Evolutionary conservation across 2,329 filamentous ascomycete species (phyloP), one percentile per base, ranked within the genome.

Genomic region (Rhinocladiella similis): DNA sequence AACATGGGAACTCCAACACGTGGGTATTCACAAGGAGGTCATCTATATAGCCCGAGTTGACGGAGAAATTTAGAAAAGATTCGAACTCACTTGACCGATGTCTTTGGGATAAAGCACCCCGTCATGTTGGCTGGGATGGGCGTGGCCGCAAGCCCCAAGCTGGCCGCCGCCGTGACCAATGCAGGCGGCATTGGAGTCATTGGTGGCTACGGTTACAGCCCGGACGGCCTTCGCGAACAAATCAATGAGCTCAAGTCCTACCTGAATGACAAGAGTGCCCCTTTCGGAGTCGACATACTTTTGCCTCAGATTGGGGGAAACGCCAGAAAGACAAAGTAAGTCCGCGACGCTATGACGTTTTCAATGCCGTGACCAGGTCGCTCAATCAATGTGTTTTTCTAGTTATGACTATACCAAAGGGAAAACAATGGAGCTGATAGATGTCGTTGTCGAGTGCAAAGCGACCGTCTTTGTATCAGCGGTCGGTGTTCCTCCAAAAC

Each of bases 71-170:
- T 25, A 25, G 22, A 25, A 7, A 25, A 25, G 22, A 25, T 25
- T 5, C 4, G 22, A 7, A 25, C 22, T 25, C 22, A 4, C 7
- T 25, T 25, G 36, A 96, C 91, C 66, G 90, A 94, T 80, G 86
- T 95, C 63, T 87, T 95, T 78, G 88, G 88, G 78, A 93, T 96
- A 80, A 87, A 91, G 73, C 91, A 95, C 76, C 91, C 91, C 52
- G 80, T 95, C 69, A 78, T 95, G 67, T 86, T 95, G 47, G 91
- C 91, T 63, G 91, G 91, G 73, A 96, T 96, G 91, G 95, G 95
- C 80, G 90, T 94, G 50, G 91, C 90, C 49, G 90, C 91, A 53
- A 90, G 91, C 49, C 90, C 91, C 47, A 91, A 88, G 80, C 86
- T 96, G 66, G 91, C 91, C 36, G 91, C 91, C 14, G 91, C 91